Percentiles rank a stretch among this genome's conserved stretches.
Evolutionary conservation across 805 yeast genomes (phyloP).

Genomic region (Cephaloascus albidus): DNA sequence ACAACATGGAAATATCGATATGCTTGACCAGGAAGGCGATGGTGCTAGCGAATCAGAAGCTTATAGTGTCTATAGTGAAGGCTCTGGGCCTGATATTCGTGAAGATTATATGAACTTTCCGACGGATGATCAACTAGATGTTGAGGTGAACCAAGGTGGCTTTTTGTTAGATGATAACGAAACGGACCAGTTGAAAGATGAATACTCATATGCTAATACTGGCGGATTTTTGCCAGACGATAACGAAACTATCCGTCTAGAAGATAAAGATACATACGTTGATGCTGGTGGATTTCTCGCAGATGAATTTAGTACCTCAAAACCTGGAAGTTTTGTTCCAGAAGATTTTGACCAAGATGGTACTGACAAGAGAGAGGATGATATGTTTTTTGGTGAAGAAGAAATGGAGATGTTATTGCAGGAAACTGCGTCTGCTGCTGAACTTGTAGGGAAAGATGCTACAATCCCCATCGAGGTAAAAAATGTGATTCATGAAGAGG

Average conservation of each 20-base stretch:
- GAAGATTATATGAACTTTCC: background rate
- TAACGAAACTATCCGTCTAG: too few relatives aligned
- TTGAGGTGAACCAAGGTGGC: background rate
- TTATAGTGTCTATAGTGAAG: conserved; percentile 1
- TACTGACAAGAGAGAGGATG: too few relatives aligned
- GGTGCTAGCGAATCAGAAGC: conserved; percentile 2
- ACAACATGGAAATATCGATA: conserved; percentile 36
- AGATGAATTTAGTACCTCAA: too few relatives aligned
- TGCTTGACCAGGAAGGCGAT: conserved; percentile 4
- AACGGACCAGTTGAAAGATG: conserved; percentile 2
- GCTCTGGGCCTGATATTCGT: background rate
- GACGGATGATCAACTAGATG: background rate
- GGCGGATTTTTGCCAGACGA: conserved; percentile 8
- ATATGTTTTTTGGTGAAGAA: too few relatives aligned
- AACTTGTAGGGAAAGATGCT: too few relatives aligned
- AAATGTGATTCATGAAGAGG: conserved; percentile 3
- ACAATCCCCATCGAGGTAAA: background rate
- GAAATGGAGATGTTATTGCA: too few relatives aligned
- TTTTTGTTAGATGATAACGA: conserved; percentile 1
- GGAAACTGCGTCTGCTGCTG: too few relatives aligned
- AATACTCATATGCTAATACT: conserved; percentile 5
- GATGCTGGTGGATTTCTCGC: too few relatives aligned
- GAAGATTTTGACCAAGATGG: too few relatives aligned
- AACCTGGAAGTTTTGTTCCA: too few relatives aligned
- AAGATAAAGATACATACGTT: too few relatives aligned